These are phyloP conservation scores for Rubia yunnanensis DNA, from an alignment of 257 asterid species.

Conservation along the genomic window DNA sequence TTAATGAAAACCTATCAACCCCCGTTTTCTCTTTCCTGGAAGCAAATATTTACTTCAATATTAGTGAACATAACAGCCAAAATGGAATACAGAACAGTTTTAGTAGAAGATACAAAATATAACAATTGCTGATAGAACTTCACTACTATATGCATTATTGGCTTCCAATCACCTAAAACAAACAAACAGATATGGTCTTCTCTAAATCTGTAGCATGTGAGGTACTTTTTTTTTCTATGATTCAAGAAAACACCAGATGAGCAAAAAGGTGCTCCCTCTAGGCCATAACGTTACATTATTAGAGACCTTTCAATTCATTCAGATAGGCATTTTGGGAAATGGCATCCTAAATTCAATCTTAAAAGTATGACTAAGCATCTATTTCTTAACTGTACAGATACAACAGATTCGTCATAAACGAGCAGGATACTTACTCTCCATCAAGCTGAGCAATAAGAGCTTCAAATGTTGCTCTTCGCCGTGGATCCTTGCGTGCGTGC, in stretches of 20 bases:
- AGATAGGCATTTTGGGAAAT: not conserved
- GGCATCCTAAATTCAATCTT: constrained; percentile 6
- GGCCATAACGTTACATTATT: not conserved
- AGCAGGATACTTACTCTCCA: constrained; percentile 71
- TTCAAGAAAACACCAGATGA: not conserved
- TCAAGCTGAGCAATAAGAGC: constrained; percentile 92
- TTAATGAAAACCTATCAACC: constrained; percentile 78
- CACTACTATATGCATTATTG: not conserved
- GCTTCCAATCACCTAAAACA: not conserved
- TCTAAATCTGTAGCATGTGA: not conserved
- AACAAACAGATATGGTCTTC: not conserved
- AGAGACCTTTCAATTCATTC: not conserved
- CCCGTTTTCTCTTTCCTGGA: constrained; percentile 85
- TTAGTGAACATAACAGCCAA: not conserved
- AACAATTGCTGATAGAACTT: not conserved
- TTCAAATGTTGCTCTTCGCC: constrained; percentile 78
- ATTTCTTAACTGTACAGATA: not conserved
- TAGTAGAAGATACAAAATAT: no score
- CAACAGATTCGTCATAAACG: constrained; percentile 9
- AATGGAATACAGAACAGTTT: not conserved
- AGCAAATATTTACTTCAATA: not conserved
- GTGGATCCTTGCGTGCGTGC: constrained; percentile 85
- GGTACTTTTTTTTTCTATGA: not conserved
- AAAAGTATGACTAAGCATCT: not conserved
- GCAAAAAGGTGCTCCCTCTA: not conserved